Evolutionary conservation across 2,329 filamentous ascomycete species (phyloP).

Genomic region (Cephalotrichum gorgonifer): DNA sequence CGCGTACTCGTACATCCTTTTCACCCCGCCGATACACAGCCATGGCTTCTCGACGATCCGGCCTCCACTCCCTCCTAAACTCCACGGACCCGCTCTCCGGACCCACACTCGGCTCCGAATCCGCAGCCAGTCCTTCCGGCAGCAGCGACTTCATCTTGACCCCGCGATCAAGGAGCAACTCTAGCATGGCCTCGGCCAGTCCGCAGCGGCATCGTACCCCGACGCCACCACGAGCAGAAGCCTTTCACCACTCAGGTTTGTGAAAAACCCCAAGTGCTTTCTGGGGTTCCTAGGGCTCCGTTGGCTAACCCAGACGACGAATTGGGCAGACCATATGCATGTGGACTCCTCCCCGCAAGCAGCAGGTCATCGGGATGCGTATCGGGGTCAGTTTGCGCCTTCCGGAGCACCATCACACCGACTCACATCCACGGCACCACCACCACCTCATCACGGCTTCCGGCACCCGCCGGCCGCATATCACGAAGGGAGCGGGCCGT

Average conservation of each 20-base stretch:
- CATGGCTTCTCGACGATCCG: constrained; percentile 3
- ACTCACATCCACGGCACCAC: not conserved
- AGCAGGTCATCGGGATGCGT: not conserved
- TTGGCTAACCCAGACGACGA: not conserved
- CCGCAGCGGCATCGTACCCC: not conserved
- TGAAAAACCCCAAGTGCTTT: not conserved
- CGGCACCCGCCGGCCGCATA: too few relatives aligned
- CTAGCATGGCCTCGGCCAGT: not conserved
- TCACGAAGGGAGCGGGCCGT: too few relatives aligned
- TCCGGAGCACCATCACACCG: not conserved
- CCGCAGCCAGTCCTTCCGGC: not conserved
- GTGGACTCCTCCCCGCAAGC: too few relatives aligned
- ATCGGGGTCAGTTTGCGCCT: not conserved
- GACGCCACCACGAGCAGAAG: not conserved
- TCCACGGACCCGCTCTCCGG: not conserved
- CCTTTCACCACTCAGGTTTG: not conserved
- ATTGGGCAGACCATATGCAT: too few relatives aligned
- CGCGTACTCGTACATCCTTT: too few relatives aligned
- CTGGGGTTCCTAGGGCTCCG: not conserved
- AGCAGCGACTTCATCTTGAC: not conserved
- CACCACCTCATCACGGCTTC: not conserved
- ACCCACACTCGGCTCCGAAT: not conserved
- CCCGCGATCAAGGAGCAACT: not conserved
- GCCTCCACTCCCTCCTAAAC: constrained; percentile 3
- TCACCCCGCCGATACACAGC: too few relatives aligned